Percentiles rank a stretch among this genome's conserved stretches.
These are phyloP conservation scores for Penicillium sp. DNA, from an alignment of 2,329 filamentous ascomycete species.

Conservation along the genomic window DNA sequence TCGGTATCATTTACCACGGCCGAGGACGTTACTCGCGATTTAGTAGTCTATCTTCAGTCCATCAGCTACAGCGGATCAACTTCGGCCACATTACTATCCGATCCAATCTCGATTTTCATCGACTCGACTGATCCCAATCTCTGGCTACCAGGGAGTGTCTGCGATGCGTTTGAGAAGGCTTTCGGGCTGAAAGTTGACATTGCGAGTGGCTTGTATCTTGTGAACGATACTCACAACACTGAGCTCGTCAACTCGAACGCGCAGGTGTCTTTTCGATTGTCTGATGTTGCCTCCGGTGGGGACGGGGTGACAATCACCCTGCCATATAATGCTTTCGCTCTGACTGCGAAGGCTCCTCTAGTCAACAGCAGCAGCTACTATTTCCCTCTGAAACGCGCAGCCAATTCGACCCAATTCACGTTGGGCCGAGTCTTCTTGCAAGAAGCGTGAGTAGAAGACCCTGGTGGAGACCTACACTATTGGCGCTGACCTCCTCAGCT, in stretches of 20 bases:
- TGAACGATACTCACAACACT: conserved; percentile 59
- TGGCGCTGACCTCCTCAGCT: conserved; percentile 28
- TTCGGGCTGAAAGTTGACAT: conserved; percentile 68
- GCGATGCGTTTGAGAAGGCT: conserved; percentile 63
- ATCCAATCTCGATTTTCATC: conserved; percentile 47
- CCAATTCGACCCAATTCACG: conserved; percentile 57
- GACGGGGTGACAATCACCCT: conserved; percentile 18
- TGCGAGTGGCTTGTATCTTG: conserved; percentile 64
- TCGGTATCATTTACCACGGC: conserved; percentile 59
- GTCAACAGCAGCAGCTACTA: conserved; percentile 59
- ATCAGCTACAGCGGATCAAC: conserved; percentile 22
- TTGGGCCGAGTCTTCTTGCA: conserved; percentile 71
- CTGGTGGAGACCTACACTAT: too few species aligned
- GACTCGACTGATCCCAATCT: conserved; percentile 53
- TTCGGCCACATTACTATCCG: conserved; percentile 18
- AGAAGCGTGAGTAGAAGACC: conserved; percentile 50
- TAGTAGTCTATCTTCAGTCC: conserved; percentile 58
- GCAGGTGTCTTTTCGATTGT: conserved; percentile 60
- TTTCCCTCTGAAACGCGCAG: conserved; percentile 64
- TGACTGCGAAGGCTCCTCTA: conserved; percentile 46
- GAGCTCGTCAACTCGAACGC: conserved; percentile 51
- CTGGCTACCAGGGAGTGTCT: conserved; percentile 55
- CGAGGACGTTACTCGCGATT: conserved; percentile 59
- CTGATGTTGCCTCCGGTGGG: conserved; percentile 42
- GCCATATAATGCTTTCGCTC: conserved; percentile 52